Evolutionary conservation across 2,329 filamentous ascomycete genomes (phyloP).

Genomic region (Metarhizium robertsii): DNA sequence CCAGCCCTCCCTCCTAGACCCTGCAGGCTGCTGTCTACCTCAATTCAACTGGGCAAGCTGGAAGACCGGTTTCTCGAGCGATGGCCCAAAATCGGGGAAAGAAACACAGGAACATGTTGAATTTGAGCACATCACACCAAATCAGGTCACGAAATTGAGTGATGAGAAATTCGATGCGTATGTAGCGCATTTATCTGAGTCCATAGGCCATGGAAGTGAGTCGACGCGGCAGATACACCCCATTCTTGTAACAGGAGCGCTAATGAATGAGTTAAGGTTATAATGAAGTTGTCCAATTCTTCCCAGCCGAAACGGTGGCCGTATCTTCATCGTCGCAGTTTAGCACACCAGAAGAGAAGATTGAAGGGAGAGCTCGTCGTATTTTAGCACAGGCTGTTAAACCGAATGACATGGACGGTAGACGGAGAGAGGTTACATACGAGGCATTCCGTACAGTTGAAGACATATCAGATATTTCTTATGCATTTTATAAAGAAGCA

Average conservation of each 20-base stretch:
- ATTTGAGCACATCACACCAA: conserved; percentile 47
- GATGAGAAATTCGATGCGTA: conserved; percentile 56
- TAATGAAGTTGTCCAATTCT: conserved; percentile 23
- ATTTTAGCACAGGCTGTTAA: conserved; percentile 14
- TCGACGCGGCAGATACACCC: background rate
- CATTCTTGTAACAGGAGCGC: background rate
- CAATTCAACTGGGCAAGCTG: conserved; percentile 64
- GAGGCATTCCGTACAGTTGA: conserved; percentile 21
- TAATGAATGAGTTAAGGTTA: conserved; percentile 12
- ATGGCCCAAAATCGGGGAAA: conserved; percentile 8
- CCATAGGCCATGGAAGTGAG: conserved; percentile 24
- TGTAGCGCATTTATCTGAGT: conserved; percentile 34
- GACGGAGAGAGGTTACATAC: conserved; percentile 10
- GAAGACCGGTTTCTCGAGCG: conserved; percentile 38
- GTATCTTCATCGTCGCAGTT: conserved; percentile 7
- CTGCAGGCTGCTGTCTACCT: conserved; percentile 7
- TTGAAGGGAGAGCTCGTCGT: conserved; percentile 12
- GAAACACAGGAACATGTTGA: conserved; percentile 13
- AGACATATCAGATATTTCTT: conserved; percentile 22
- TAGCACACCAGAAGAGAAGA: conserved; percentile 17
- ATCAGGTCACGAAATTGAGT: conserved; percentile 53
- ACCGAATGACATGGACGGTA: background rate
- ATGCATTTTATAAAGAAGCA: conserved; percentile 22
- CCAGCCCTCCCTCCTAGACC: conserved; percentile 25
- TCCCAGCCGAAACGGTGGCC: conserved; percentile 19